Base-by-base conservation (phyloP, 2,329 filamentous ascomycete genomes). In the Ophiostoma fasciatum region DNA sequence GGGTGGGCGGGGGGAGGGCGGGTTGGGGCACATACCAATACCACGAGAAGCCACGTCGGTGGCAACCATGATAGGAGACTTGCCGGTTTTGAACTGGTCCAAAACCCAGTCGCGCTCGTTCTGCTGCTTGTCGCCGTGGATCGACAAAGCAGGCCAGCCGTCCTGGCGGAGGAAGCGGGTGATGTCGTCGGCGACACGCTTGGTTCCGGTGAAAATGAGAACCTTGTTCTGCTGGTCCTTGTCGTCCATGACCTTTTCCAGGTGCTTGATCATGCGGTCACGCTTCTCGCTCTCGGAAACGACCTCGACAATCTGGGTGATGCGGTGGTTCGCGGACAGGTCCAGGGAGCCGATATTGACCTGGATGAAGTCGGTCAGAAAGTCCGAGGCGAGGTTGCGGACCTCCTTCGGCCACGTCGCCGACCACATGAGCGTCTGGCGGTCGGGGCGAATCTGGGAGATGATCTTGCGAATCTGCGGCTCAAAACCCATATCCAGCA, bases 401-500 rank as follows among this genome's bases (percentile, higher is more conserved):
- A 98, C 88, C 60, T 96, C 88, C 72, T 94, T 94, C 53, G 90
- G 90, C 87, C 90, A 98, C 7, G 90, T 98, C 49, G 90, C 90
- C 42, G 90, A 98, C 84, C 88, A 98, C 85, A 98, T 94, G 68
- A 90, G 90, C 44, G 90, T 98, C 62, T 98, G 90, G 71, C 90
- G 80, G 58, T 98, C 90, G 36, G 90, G 90, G 49, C 90, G 84
- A 61, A 96, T 96, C 65, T 98, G 90, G 45, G 81, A 73, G 49
- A 98, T 87, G 48, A 98, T 96, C 69, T 96, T 96, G 67, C 90
- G 84, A 52, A 98, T 96, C 61, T 96, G 90, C 48, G 90, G 90
- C 66, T 98, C 90, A 64, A 98, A 96, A 75, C 90, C 90, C 90
- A 98, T 98, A 66, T 98, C 90, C 58, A 98, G 71, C 90, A 98